Percentiles rank a stretch among this genome's conserved stretches.
Evolutionary conservation across 306 rosid genomes (phyloP).

Genomic region (Cicer yamashitae): DNA sequence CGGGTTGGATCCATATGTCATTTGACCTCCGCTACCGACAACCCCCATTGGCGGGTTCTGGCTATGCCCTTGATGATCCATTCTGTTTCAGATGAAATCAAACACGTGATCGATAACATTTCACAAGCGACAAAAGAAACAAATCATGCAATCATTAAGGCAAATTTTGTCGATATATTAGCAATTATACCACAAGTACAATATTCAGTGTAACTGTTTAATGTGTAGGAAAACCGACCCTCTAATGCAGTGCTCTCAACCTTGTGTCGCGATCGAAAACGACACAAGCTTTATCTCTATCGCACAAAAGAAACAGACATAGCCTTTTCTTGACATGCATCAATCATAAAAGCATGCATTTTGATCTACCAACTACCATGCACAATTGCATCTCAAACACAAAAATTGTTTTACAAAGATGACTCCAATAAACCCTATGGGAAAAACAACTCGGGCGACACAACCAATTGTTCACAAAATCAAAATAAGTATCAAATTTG

Average conservation of each 20-base stretch:
- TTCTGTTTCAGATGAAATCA: conserved; percentile 49
- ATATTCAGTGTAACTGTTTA: conserved; percentile 17
- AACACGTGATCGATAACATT: conserved; percentile 2
- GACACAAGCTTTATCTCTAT: not conserved
- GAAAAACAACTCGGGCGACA: conserved; percentile 10
- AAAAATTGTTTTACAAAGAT: conserved; percentile 2
- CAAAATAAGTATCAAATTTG: conserved; percentile 6
- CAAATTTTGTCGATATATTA: conserved; percentile 9
- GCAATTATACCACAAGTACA: conserved; percentile 12
- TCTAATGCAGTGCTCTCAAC: conserved; percentile 1
- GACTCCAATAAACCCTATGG: not conserved
- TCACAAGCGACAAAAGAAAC: conserved; percentile 24
- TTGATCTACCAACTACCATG: not conserved
- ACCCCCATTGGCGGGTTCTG: conserved; percentile 59
- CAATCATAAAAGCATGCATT: not conserved
- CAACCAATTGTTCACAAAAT: conserved; percentile 17
- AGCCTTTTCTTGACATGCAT: conserved; percentile 8
- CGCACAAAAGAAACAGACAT: not conserved
- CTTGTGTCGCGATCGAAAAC: conserved; percentile 22
- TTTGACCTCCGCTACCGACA: conserved; percentile 55
- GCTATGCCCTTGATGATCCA: conserved; percentile 65
- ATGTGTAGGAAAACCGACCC: not conserved
- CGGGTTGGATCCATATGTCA: conserved; percentile 52
- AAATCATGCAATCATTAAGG: conserved; percentile 32
- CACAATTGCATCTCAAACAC: conserved; percentile 34